These are phyloP conservation scores for Trichoderma atroviride DNA, from an alignment of 2,329 filamentous ascomycete genomes.

Conservation along the genomic window DNA sequence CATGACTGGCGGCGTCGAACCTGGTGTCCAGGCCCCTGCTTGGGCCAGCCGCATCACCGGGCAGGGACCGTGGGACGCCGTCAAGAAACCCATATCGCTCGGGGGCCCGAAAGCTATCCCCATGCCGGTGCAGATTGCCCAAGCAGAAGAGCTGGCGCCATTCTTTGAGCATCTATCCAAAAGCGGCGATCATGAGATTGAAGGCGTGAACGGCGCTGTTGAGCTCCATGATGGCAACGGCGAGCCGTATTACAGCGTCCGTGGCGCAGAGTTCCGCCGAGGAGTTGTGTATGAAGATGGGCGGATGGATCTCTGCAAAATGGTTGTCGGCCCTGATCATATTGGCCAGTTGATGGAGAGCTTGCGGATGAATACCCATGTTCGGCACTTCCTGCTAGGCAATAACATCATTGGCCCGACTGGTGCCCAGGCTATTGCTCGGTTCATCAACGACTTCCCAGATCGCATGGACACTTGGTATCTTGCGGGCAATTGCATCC, in stretches of 20 bases:
- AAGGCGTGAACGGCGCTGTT: constrained; percentile 33
- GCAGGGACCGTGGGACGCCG: constrained; percentile 42
- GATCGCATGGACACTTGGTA: constrained; percentile 58
- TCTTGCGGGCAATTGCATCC: constrained; percentile 57
- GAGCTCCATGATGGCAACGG: constrained; percentile 42
- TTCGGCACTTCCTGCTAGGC: constrained; percentile 55
- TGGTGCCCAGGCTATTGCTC: constrained; percentile 50
- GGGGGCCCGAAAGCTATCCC: constrained; percentile 39
- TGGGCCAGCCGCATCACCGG: constrained; percentile 40
- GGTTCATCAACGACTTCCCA: constrained; percentile 50
- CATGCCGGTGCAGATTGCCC: constrained; percentile 41
- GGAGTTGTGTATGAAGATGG: constrained; percentile 54
- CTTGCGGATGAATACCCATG: constrained; percentile 50
- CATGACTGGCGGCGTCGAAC: constrained; percentile 37
- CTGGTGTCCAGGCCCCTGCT: constrained; percentile 39
- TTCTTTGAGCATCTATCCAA: constrained; percentile 40
- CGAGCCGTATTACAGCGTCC: constrained; percentile 42
- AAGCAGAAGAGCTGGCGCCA: constrained; percentile 39
- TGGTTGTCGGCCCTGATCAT: constrained; percentile 55
- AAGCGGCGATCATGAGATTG: constrained; percentile 37
- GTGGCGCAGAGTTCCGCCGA: constrained; percentile 42
- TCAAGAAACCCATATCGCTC: constrained; percentile 37
- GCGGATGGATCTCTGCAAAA: constrained; percentile 59
- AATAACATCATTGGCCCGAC: constrained; percentile 57
- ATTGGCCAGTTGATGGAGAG: constrained; percentile 54